Conservation (phyloP, 768 basidiomycete genomes). For the Hygrophorus russula region DNA sequence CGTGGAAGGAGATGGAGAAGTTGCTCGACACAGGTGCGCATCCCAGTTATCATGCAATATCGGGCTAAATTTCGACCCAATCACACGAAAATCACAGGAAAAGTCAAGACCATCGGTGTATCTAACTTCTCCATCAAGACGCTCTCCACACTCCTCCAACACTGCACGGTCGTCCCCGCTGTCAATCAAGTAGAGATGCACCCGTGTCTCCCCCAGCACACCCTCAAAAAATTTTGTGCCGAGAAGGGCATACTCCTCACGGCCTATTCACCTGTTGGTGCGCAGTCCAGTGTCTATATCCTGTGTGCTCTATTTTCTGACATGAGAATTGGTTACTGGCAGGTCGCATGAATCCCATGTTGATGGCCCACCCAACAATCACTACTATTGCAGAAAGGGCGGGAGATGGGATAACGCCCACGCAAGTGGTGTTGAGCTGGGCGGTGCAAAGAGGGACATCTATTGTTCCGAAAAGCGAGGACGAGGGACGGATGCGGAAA, state of each 20-base stretch:
- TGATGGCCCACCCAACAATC: slow-evolving; percentile 16
- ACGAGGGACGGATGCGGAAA: slow-evolving; percentile 30
- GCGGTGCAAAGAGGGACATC: slow-evolving; percentile 48
- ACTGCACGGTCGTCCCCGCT: slow-evolving; percentile 52
- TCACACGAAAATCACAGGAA: too few species aligned
- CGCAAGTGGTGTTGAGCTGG: slow-evolving; percentile 56
- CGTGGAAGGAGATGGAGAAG: slow-evolving; percentile 72
- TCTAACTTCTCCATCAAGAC: slow-evolving; percentile 63
- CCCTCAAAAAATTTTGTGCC: slow-evolving; percentile 50
- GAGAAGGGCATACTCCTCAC: slow-evolving; percentile 58
- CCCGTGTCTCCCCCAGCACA: slow-evolving; percentile 49
- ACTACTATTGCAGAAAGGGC: slow-evolving; percentile 22
- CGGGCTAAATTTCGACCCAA: too few species aligned
- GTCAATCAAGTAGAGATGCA: slow-evolving; percentile 77
- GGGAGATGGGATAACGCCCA: slow-evolving; percentile 16
- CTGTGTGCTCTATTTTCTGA: too few species aligned
- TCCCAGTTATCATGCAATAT: too few species aligned
- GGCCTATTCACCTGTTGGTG: slow-evolving; percentile 70
- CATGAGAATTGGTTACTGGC: too few species aligned
- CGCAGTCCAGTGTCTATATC: too few species aligned
- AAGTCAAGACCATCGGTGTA: slow-evolving; percentile 27
- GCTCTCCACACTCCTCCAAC: slow-evolving; percentile 48
- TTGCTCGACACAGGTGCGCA: slow-evolving; percentile 45
- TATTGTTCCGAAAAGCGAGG: slow-evolving; percentile 52
- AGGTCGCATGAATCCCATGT: too few species aligned